Conservation (phyloP, 2,329 filamentous ascomycete species). For the Colletotrichum magnum region DNA sequence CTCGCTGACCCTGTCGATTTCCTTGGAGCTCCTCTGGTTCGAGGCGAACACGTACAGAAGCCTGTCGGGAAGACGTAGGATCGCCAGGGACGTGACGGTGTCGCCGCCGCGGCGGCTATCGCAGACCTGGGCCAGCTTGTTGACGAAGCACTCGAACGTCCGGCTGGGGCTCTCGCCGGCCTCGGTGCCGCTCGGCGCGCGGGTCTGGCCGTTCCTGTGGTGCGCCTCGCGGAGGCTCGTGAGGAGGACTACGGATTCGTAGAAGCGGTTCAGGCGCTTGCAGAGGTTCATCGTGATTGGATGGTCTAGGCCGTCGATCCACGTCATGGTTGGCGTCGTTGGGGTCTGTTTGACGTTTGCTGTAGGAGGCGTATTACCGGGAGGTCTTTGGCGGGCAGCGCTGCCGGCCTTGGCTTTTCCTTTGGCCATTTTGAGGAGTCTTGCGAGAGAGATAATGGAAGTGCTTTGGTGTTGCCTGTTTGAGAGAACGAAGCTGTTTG, state of each 20-base stretch:
- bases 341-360: background rate
- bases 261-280: constrained; percentile 44
- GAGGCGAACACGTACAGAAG: constrained; percentile 50
- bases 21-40: constrained; percentile 42
- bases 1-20: background rate
- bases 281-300: constrained; percentile 19
- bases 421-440: constrained; percentile 2
- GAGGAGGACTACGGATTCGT: constrained; percentile 47
- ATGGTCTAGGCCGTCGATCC: constrained; percentile 5
- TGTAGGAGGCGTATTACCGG: background rate
- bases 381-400: background rate
- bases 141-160: constrained; percentile 47
- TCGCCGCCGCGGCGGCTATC: constrained; percentile 47
- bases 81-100: constrained; percentile 49
- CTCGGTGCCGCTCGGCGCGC: constrained; percentile 11
- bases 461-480: background rate
- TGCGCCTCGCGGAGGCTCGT: constrained; percentile 44
- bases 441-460: background rate
- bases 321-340: background rate
- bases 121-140: constrained; percentile 50
- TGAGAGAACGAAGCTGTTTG: too few species aligned
- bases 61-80: constrained; percentile 46
- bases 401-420: background rate
- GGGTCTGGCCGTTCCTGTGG: background rate
- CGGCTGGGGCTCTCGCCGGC: constrained; percentile 40